These are phyloP conservation scores for Gymnopilus dilepis DNA, from an alignment of 768 basidiomycete genomes.

Conservation along the genomic window DNA sequence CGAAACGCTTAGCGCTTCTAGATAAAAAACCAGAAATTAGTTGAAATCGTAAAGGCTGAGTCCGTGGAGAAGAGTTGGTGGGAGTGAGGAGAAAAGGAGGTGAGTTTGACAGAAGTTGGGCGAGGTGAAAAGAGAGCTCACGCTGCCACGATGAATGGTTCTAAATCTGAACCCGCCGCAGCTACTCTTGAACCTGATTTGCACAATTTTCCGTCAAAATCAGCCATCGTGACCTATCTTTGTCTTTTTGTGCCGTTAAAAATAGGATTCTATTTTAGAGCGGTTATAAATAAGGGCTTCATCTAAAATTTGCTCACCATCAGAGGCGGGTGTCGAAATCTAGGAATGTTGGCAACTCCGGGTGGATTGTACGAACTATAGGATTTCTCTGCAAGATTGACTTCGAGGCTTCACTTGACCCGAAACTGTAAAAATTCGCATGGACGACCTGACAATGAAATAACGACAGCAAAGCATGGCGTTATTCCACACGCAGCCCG, in stretches of 20 bases:
- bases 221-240: neutral
- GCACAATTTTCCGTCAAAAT: neutral
- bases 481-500: neutral
- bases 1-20: neutral
- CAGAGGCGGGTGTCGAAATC: neutral
- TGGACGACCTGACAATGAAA: no score
- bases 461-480: neutral
- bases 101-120: neutral
- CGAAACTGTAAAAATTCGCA: no score
- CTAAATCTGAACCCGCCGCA: slow-evolving; percentile 3
- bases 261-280: neutral
- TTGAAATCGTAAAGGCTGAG: neutral
- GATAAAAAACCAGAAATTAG: neutral
- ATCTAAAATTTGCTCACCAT: neutral
- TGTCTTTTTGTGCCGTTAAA: neutral
- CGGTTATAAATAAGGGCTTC: neutral
- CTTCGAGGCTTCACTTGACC: neutral
- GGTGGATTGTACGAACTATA: neutral
- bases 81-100: neutral
- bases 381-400: neutral
- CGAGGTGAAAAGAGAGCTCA: neutral
- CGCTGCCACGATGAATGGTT: neutral
- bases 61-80: neutral
- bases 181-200: neutral
- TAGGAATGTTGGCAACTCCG: neutral